Evolutionary conservation across 179 eudicot genomes (phyloP), one percentile per base, ranked within the genome.

Genomic region (Carnegiea gigantea): DNA sequence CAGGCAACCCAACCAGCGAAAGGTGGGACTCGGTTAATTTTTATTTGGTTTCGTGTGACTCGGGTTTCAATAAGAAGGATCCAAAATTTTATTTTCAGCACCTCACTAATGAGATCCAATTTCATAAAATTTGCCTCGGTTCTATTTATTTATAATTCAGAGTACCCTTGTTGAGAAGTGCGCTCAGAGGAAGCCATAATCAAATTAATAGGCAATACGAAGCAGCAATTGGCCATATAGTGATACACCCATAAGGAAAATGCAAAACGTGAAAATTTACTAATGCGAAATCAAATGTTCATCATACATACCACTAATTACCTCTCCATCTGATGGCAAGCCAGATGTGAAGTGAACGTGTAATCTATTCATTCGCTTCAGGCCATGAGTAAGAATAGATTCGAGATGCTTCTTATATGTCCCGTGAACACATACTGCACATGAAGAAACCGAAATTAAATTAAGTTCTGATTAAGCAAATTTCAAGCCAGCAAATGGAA

Each of bases 271-370:
- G 33, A 23, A 62, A 73, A 70, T 13, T 0, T 5, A 36, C 73
- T 5, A 30, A 70, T 9, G 21, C 21, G 5, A 70, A 70, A 70
- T 70, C 23, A 75, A 28, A 67, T 6, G 1, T 23, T 30, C 53
- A 36, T 64, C 26, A 68, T 60, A 76, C 85, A 77, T 91, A 94
- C 97, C 99, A 73, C 98, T 95, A 75, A 91, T 89, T 78, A 95
- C 97, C 90, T 91, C 89, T 70, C 91, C 92, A 81, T 95, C 96
- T 33, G 90, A 84, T 82, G 98, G 99, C 89, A 96, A 89, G 82
- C 98, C 99, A 82, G 89, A 81, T 46, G 97, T 83, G 90, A 96
- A 96, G 86, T 96, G 99, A 77, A 96, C 87, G 77, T 96, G 99
- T 70, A 96, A 79, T 76, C 99, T 91, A 76, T 77, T 85, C 98